Evolutionary conservation across 1,284 basidiomycete species (phyloP).

Genomic region (Fereydounia khargensis): DNA sequence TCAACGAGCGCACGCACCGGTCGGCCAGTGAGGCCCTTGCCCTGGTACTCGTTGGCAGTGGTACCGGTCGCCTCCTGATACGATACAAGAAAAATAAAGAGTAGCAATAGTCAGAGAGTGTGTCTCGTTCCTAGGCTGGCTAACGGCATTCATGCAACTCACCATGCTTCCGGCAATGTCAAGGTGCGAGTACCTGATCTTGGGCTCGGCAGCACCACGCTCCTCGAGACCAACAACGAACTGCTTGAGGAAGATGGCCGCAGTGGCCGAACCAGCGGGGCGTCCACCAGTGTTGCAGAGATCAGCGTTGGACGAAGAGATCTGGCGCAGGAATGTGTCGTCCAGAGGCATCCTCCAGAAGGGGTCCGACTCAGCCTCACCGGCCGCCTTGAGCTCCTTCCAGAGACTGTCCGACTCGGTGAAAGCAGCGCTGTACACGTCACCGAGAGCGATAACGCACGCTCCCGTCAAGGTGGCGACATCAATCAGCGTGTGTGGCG

Average conservation of each 20-base stretch:
- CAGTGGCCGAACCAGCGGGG: slow-evolving; percentile 74
- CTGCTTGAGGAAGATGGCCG: slow-evolving; percentile 79
- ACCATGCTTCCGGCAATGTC: slow-evolving; percentile 82
- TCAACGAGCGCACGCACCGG: slow-evolving; percentile 66
- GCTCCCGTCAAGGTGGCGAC: slow-evolving; percentile 74
- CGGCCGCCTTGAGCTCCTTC: slow-evolving; percentile 70
- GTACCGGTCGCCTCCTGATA: slow-evolving; percentile 33
- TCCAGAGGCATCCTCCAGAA: slow-evolving; percentile 63
- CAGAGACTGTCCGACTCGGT: slow-evolving; percentile 65
- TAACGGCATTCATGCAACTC: not conserved
- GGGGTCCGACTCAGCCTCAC: slow-evolving; percentile 65
- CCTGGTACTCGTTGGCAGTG: slow-evolving; percentile 67
- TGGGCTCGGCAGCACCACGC: slow-evolving; percentile 29
- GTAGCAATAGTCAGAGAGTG: not conserved
- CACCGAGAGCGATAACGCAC: slow-evolving; percentile 62
- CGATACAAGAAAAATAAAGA: not conserved
- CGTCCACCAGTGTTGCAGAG: slow-evolving; percentile 73
- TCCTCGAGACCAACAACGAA: slow-evolving; percentile 62
- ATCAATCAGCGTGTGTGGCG: slow-evolving; percentile 78
- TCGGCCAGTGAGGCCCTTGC: slow-evolving; percentile 75
- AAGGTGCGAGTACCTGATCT: slow-evolving; percentile 45
- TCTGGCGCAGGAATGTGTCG: slow-evolving; percentile 75
- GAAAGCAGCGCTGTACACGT: slow-evolving; percentile 75
- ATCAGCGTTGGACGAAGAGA: slow-evolving; percentile 75
- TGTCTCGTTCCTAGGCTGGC: not conserved